These are phyloP conservation scores for Steccherinum ochraceum DNA, from an alignment of 768 basidiomycete genomes.

Conservation along the genomic window DNA sequence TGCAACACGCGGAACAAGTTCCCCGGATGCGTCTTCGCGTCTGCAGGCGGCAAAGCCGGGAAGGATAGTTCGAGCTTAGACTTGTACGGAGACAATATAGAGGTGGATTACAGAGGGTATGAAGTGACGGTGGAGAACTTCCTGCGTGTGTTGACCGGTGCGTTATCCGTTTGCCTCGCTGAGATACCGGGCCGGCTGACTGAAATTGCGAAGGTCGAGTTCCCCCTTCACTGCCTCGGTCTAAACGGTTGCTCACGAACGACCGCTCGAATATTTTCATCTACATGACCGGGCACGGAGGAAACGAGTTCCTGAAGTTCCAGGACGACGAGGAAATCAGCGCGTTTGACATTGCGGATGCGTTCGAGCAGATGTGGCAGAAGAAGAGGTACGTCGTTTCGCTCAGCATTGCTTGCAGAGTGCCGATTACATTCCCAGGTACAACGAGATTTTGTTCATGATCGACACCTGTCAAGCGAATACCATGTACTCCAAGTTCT, in stretches of 20 bases:
- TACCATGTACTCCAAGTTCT: constrained; percentile 89
- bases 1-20: constrained; percentile 92
- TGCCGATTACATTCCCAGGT: constrained; percentile 39
- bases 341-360: constrained; percentile 95
- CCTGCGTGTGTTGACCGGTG: constrained; percentile 86
- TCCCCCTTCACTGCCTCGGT: constrained; percentile 78
- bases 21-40: constrained; percentile 90
- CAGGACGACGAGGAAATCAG: constrained; percentile 98
- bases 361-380: constrained; percentile 98
- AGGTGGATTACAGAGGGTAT: constrained; percentile 97
- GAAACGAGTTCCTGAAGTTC: constrained; percentile 97
- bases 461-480: constrained; percentile 98
- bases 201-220: constrained; percentile 59
- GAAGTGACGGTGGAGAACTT: constrained; percentile 98
- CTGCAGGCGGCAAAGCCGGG: constrained; percentile 45
- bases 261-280: constrained; percentile 90
- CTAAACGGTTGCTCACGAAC: constrained; percentile 88
- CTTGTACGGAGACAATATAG: constrained; percentile 93
- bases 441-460: constrained; percentile 97
- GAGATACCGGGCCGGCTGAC: background rate
- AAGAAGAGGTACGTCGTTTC: constrained; percentile 75
- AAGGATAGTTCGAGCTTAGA: constrained; percentile 50
- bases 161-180: constrained; percentile 15
- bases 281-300: constrained; percentile 98
- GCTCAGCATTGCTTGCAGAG: background rate